phyloP scores from a whole-genome alignment of 2,329 filamentous ascomycete genomes.

The Fusarium poae region DNA sequence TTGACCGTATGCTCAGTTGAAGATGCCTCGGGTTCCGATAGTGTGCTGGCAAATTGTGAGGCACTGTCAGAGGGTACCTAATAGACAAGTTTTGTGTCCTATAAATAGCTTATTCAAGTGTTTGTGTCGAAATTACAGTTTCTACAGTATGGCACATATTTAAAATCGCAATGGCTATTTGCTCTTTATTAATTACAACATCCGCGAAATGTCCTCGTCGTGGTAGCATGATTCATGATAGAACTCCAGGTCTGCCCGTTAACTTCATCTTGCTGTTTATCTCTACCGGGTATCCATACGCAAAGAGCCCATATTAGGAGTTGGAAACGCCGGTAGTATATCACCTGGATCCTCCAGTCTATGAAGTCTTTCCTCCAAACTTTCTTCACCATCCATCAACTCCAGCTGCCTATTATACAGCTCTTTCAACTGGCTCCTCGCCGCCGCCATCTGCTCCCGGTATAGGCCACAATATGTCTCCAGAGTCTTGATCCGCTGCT shows the following conservation, averaged over 20 bases:
- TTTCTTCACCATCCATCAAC: conserved; percentile 30
- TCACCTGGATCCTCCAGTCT: neutral
- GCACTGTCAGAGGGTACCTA: too few relatives aligned
- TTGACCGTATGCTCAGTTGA: too few relatives aligned
- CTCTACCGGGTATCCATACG: conserved; percentile 17
- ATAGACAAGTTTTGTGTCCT: too few relatives aligned
- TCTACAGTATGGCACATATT: too few relatives aligned
- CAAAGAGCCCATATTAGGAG: neutral
- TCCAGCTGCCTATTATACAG: conserved; percentile 23
- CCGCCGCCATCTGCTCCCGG: conserved; percentile 10
- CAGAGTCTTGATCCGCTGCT: conserved; percentile 10
- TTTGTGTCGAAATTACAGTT: too few relatives aligned
- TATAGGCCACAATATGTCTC: conserved; percentile 13
- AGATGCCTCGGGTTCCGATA: too few relatives aligned
- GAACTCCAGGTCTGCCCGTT: neutral
- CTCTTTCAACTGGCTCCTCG: conserved; percentile 7
- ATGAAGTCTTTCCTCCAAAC: conserved; percentile 19
- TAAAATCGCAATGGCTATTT: neutral
- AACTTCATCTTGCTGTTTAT: rapidly evolving
- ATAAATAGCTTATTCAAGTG: too few relatives aligned
- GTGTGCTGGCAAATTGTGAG: too few relatives aligned
- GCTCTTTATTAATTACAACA: neutral
- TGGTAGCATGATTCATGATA: neutral
- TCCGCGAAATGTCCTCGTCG: neutral
- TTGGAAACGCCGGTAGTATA: neutral